phyloP scores from a whole-genome alignment of 2,329 filamentous ascomycete species.

The Phialocephala subalpina region DNA sequence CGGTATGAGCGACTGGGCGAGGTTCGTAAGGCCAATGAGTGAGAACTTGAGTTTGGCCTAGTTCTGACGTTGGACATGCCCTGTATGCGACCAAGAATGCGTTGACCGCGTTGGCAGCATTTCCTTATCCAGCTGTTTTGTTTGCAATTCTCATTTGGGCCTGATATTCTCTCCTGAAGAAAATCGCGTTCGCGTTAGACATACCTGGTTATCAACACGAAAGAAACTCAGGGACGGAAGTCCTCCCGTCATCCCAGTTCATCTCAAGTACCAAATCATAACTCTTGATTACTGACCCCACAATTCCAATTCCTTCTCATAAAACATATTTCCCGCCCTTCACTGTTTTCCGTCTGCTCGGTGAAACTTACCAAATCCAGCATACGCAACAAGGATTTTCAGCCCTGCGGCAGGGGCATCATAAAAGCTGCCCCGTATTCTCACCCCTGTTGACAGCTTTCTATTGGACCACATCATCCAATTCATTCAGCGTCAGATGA shows the following conservation, averaged over 20 bases:
- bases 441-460: background rate
- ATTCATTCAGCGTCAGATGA: background rate
- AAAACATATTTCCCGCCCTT: background rate
- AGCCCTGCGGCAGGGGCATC: background rate
- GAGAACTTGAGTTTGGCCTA: conserved; percentile 27
- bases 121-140: no score
- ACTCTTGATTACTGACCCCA: background rate
- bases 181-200: background rate
- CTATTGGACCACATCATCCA: background rate
- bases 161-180: no score
- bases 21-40: conserved; percentile 27
- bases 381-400: background rate
- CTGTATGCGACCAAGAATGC: no score
- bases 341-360: background rate
- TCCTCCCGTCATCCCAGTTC: background rate
- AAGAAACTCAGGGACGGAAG: background rate
- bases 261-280: background rate
- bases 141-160: no score
- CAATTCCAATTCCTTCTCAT: background rate
- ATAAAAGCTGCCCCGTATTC: background rate
- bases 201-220: background rate
- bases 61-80: background rate
- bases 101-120: no score
- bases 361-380: background rate
- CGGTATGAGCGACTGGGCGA: conserved; percentile 26